phyloP scores from a whole-genome alignment of 2,329 filamentous ascomycete genomes.

The Beauveria sp. region DNA sequence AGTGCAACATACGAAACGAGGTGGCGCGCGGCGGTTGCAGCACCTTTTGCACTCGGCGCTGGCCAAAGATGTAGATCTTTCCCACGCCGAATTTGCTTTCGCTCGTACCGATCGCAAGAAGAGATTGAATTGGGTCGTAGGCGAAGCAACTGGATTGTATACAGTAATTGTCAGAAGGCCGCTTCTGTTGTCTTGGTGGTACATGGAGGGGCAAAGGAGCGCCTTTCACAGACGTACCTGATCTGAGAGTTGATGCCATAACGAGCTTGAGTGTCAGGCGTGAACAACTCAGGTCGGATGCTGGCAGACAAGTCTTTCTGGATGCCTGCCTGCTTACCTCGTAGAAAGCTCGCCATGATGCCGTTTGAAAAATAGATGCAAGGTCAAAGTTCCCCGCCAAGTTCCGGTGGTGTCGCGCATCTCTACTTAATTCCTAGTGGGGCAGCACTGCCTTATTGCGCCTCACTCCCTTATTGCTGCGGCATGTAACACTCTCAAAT shows the following conservation, averaged over 20 bases:
- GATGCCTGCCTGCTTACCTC: conserved; percentile 89
- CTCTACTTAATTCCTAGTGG: conserved; percentile 1
- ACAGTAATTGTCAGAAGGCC: conserved; percentile 13
- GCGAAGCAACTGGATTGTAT: conserved; percentile 59
- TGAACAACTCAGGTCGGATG: conserved; percentile 69
- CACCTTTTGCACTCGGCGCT: conserved; percentile 68
- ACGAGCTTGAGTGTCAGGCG: conserved; percentile 73
- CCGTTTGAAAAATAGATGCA: conserved; percentile 5
- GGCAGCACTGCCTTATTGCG: background rate
- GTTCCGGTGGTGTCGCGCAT: background rate
- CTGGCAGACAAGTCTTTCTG: conserved; percentile 83
- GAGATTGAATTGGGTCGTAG: conserved; percentile 89
- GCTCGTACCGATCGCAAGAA: conserved; percentile 85
- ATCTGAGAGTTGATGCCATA: conserved; percentile 77
- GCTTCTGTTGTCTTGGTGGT: background rate
- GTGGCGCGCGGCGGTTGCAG: conserved; percentile 63
- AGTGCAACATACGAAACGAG: conserved; percentile 71
- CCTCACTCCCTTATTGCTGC: background rate
- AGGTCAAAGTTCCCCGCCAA: conserved; percentile 7
- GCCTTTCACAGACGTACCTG: conserved; percentile 35
- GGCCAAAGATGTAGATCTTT: conserved; percentile 83
- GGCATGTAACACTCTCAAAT: background rate
- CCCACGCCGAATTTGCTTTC: conserved; percentile 80
- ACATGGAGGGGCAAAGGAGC: background rate
- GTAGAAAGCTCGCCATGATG: conserved; percentile 75